These are phyloP conservation scores for Chytriomyces sp. DNA, from an alignment of 192 early-diverging fungal genomes.

Conservation along the genomic window DNA sequence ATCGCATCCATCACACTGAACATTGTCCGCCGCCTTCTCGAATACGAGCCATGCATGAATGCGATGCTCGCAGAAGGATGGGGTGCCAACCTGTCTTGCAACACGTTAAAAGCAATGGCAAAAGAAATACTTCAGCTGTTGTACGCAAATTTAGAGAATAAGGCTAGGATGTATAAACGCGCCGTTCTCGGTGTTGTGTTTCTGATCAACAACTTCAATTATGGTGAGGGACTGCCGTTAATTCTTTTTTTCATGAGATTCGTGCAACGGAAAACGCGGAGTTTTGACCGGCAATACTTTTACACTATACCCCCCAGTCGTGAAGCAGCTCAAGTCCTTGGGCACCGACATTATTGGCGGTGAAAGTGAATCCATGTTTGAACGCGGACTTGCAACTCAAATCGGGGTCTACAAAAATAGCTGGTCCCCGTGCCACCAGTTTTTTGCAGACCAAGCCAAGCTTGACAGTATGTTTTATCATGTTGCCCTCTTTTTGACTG, in stretches of 20 bases:
- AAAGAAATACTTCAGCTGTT: slow-evolving; percentile 59
- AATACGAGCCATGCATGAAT: slow-evolving; percentile 47
- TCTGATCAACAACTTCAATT: slow-evolving; percentile 83
- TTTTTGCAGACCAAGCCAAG: slow-evolving; percentile 74
- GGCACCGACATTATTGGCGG: slow-evolving; percentile 54
- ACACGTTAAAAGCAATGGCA: slow-evolving; percentile 21
- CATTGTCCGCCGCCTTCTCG: slow-evolving; percentile 51
- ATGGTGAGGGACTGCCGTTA: slow-evolving; percentile 36
- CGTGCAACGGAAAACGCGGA: background rate
- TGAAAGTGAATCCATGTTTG: slow-evolving; percentile 58
- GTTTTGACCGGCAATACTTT: background rate
- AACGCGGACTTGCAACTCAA: slow-evolving; percentile 58
- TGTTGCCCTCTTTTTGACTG: background rate
- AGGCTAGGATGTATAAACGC: slow-evolving; percentile 76
- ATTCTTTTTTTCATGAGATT: background rate
- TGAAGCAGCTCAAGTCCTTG: slow-evolving; percentile 64
- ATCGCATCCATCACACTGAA: slow-evolving; percentile 72
- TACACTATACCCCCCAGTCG: slow-evolving; percentile 41
- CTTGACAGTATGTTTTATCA: slow-evolving; percentile 48
- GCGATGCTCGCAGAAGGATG: slow-evolving; percentile 39
- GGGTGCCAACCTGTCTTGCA: slow-evolving; percentile 7
- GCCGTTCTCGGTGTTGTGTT: slow-evolving; percentile 70
- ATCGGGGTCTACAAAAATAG: slow-evolving; percentile 56
- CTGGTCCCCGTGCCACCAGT: slow-evolving; percentile 78
- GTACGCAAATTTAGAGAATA: slow-evolving; percentile 63